Base-by-base conservation (phyloP, 768 basidiomycete genomes). In the Boletus edulis region DNA sequence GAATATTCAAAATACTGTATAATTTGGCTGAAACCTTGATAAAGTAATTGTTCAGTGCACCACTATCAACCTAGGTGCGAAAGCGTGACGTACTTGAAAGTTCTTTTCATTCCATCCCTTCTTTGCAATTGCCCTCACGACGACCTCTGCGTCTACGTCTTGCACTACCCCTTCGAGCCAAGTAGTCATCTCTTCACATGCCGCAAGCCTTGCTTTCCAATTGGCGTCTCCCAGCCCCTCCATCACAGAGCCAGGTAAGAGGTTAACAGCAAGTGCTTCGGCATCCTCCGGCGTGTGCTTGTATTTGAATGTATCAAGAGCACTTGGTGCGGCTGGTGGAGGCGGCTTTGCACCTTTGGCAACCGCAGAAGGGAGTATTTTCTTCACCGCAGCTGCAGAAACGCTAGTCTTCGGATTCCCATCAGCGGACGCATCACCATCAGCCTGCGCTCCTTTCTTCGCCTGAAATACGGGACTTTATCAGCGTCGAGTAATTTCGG, bases 51-150 rank as follows among this genome's bases (percentile, higher is more conserved):
- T 62, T 66, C 27, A 63, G 56, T 43, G n/a, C 5, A 53, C 8
- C 27, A 27, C 37, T 18, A 17, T 42, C n/a, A 40, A 47, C 13
- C 22, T 31, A 7, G 27, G 14, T 32, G 6, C 1, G 49, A 41
- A 51, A 29, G 20, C 5, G 22, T 64, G 72, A 46, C 29, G 52
- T 56, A 90, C 95, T 76, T 99, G 96, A 62, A 99, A 99, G 65
- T 98, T 99, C 78, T 97, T 98, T 75, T 99, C 97, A n/a, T 79
- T 82, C 94, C 94, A 98, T 3, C 95, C 94, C 59, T 91, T 93
- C 78, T 96, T 98, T 4, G 83, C 86, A 55, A 98, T 73, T 60
- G 89, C 86, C 24, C 96, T 81, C 18, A 98, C 83, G 37, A 99
- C 64, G 5, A 99, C 84, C 71, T 99, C 97, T 13, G 88, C 85